Evolutionary conservation across 345 rosid species (phyloP), one percentile per base, ranked within the genome.

Genomic region (Pugionium dolabratum): DNA sequence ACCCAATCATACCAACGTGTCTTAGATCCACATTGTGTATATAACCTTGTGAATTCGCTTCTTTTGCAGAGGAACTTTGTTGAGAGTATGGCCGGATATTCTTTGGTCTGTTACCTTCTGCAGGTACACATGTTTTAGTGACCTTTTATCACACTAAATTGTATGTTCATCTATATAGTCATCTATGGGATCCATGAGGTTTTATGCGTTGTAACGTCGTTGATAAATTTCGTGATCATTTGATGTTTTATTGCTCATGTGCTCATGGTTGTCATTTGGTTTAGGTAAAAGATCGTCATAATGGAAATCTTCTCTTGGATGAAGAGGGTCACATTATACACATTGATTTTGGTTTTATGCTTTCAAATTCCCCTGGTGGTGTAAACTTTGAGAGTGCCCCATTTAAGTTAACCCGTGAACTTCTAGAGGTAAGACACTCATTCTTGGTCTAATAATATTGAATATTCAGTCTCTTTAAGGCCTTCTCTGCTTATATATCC

Each of bases 331-430:
- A 95, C 67, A 85, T 95, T 62, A 95, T 95, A 78, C 99, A 95
- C 73, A 95, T 95, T 66, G 97, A 95, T 84, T 95, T 95, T 67
- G 99, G 97, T 39, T 95, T 95, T 73, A 91, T 95, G 96, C 97
- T 95, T 64, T 91, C 99, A 11, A 95, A 95, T 79, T 91, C 99
- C 54, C 99, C 99, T 67, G 97, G 99, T 35, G 95, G 97, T 77
- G 99, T 95, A 66, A 95, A 95, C 77, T 95, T 95, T 75, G 97
- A 95, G 83, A 95, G 97, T 75, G 99, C 99, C 34, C 99, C 99
- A 6, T 91, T 94, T 84, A 94, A 94, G 83, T 79, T 94, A 82
- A 94, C 97, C 50, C 93, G 99, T 30, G 99, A 94, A 78, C 97
- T 94, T 81, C 97, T 95, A 72, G 99, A 95, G 96, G 97, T 87